Evolutionary conservation across 306 rosid genomes (phyloP).

Genomic region (Medicago ruthenica): DNA sequence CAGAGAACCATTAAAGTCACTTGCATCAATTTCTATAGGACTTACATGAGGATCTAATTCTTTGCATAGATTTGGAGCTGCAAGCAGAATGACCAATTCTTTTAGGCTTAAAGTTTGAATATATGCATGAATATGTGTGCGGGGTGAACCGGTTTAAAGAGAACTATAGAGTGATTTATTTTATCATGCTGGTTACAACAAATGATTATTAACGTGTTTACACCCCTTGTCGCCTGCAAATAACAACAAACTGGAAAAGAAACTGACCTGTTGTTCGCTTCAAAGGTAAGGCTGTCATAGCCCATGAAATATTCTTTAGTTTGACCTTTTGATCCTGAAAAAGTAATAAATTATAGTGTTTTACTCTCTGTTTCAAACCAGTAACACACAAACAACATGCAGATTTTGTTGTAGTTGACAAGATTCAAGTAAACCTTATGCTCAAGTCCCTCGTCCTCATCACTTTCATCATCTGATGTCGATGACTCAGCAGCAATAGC

Average conservation of each 20-base stretch:
- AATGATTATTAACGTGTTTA: slow-evolving; percentile 4
- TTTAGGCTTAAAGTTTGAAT: slow-evolving; percentile 15
- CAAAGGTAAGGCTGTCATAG: slow-evolving; percentile 51
- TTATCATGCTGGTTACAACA: too few relatives aligned
- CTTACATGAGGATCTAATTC: slow-evolving; percentile 60
- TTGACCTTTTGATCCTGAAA: slow-evolving; percentile 57
- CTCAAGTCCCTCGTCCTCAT: slow-evolving; percentile 29
- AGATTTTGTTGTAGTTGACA: slow-evolving; percentile 8
- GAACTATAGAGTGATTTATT: too few relatives aligned
- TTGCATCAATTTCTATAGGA: slow-evolving; percentile 57
- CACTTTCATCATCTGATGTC: slow-evolving; percentile 52
- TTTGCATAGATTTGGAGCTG: slow-evolving; percentile 59
- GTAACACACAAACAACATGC: not conserved
- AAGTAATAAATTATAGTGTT: slow-evolving; percentile 36
- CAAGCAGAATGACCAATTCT: slow-evolving; percentile 39
- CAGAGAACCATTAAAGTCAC: slow-evolving; percentile 63
- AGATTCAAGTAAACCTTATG: slow-evolving; percentile 53
- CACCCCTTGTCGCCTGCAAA: not conserved
- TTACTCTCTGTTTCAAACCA: not conserved
- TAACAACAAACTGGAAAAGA: slow-evolving; percentile 10
- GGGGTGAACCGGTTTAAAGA: too few relatives aligned
- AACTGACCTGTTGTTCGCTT: slow-evolving; percentile 49
- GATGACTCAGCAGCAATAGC: slow-evolving; percentile 75
- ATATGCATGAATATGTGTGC: not conserved
- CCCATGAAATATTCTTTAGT: slow-evolving; percentile 64